These are phyloP conservation scores for Gymnopilus junonius DNA, from an alignment of 768 basidiomycete species.

Conservation along the genomic window DNA sequence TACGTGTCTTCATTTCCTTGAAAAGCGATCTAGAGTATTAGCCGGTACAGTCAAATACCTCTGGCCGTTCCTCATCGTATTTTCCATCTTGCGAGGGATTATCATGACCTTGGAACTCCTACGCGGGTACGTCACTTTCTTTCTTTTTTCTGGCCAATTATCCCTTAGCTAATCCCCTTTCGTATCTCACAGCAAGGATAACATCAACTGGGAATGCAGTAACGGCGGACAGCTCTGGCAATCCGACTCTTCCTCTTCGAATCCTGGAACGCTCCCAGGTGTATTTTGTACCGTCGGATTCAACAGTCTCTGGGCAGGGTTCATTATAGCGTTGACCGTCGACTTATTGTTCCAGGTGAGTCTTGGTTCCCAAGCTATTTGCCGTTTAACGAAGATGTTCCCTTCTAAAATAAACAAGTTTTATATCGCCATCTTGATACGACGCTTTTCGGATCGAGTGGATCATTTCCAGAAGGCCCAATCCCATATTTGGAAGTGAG, in stretches of 20 bases:
- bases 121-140: conserved; percentile 51
- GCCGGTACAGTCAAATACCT: conserved; percentile 63
- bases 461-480: not conserved
- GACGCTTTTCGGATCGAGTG: not conserved
- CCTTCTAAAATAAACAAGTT: too few relatives aligned
- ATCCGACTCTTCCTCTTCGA: conserved; percentile 44
- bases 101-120: conserved; percentile 76
- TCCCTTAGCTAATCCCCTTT: conserved; percentile 16
- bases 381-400: too few relatives aligned
- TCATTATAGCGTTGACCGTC: conserved; percentile 63
- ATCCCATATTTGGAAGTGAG: not conserved
- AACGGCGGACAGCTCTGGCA: conserved; percentile 74
- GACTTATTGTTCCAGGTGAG: conserved; percentile 72
- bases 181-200: conserved; percentile 53
- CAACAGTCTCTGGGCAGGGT: conserved; percentile 60
- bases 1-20: conserved; percentile 18
- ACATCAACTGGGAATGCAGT: conserved; percentile 74
- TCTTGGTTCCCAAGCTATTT: too few relatives aligned
- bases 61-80: conserved; percentile 75
- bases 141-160: not conserved
- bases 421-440: not conserved
- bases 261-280: conserved; percentile 49
- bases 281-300: conserved; percentile 66
- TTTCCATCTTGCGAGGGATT: conserved; percentile 64
- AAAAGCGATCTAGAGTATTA: conserved; percentile 73